phyloP scores from a whole-genome alignment of 108 stramenopile species.

The Heterococcus sp. region DNA sequence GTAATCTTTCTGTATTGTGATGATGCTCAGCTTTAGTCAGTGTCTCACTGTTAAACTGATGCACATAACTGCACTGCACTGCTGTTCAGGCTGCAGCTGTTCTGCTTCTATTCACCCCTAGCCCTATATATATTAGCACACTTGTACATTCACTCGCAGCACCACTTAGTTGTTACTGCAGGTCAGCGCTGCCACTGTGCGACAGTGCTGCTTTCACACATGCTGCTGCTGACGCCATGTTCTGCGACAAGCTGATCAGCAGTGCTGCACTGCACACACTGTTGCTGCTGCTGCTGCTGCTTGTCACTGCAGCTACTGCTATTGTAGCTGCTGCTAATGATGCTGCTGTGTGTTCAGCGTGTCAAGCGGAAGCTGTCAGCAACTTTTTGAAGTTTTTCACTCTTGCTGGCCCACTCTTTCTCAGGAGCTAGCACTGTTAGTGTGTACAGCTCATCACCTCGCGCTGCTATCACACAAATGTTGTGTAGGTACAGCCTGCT shows the following conservation, averaged over 20 bases:
- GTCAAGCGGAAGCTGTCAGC: slow-evolving; percentile 44
- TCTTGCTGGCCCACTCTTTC: slow-evolving; percentile 10
- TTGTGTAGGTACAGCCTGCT: slow-evolving; percentile 14
- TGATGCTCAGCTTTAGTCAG: no score
- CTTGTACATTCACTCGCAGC: no score
- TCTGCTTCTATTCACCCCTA: no score
- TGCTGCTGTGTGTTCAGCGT: neutral
- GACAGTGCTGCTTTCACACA: no score
- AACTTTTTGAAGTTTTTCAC: slow-evolving; percentile 3
- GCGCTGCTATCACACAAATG: slow-evolving; percentile 31
- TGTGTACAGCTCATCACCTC: slow-evolving; percentile 35
- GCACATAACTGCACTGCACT: no score
- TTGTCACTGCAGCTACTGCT: neutral
- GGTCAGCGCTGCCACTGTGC: no score
- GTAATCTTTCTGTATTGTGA: no score
- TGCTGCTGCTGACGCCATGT: no score
- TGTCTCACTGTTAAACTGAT: no score
- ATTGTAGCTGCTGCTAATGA: neutral
- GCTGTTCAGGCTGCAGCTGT: no score
- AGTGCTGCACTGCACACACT: neutral
- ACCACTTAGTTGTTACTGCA: no score
- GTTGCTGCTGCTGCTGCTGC: neutral
- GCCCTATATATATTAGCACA: no score
- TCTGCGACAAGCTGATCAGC: neutral
- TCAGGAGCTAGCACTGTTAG: slow-evolving; percentile 41